phyloP scores from a whole-genome alignment of 768 basidiomycete species.

The Exidia glandulosa region DNA sequence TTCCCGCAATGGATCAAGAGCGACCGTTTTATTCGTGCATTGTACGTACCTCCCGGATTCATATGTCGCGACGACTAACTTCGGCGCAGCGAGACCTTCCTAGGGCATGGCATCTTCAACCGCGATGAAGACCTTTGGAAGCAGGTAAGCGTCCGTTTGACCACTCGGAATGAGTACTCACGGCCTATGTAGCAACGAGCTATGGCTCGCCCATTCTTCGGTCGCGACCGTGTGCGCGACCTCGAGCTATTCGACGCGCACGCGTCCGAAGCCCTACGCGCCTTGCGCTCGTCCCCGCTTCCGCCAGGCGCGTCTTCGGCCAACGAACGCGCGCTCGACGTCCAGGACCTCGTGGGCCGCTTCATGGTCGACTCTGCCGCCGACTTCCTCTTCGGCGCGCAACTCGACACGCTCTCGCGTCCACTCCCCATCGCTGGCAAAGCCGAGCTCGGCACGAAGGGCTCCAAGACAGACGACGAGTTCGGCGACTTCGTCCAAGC shows the following conservation, averaged over 20 bases:
- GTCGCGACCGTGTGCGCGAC: slow-evolving; percentile 58
- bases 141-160: too few species aligned
- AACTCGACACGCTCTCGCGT: slow-evolving; percentile 47
- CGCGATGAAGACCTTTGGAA: too few species aligned
- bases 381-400: slow-evolving; percentile 61
- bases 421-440: slow-evolving; percentile 39
- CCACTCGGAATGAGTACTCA: too few species aligned
- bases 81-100: too few species aligned
- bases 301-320: slow-evolving; percentile 27
- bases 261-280: too few species aligned
- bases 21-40: too few species aligned
- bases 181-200: slow-evolving; percentile 41
- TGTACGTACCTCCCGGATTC: too few species aligned
- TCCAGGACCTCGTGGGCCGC: slow-evolving; percentile 55
- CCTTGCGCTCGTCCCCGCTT: too few species aligned
- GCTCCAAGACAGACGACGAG: slow-evolving; percentile 39
- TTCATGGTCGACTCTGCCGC: slow-evolving; percentile 64
- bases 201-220: slow-evolving; percentile 63
- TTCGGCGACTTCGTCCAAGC: slow-evolving; percentile 20
- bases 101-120: too few species aligned
- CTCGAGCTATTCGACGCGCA: slow-evolving; percentile 57
- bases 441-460: slow-evolving; percentile 41
- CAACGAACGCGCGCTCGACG: slow-evolving; percentile 37
- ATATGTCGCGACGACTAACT: too few species aligned
- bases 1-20: too few species aligned